Evolutionary conservation across 768 basidiomycete genomes (phyloP).

Genomic region (Glaciozyma martinii): DNA sequence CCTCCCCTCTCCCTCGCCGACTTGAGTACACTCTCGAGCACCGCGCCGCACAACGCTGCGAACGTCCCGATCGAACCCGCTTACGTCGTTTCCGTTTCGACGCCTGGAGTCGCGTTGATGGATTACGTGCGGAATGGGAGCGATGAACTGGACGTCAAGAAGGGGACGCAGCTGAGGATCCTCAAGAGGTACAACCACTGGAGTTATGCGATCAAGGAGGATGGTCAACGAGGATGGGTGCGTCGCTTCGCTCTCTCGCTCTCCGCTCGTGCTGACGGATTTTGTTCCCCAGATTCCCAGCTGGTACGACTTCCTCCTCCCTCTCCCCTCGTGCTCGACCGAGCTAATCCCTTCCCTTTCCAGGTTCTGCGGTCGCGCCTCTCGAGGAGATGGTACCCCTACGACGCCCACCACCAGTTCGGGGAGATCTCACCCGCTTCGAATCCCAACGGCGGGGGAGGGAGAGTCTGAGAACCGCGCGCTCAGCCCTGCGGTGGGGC

Average conservation of each 20-base stretch:
- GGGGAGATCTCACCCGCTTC: neutral
- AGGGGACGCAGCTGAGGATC: constrained; percentile 80
- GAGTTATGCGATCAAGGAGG: constrained; percentile 69
- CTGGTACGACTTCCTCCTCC: neutral
- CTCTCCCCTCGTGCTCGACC: too few species aligned
- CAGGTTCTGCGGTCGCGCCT: constrained; percentile 30
- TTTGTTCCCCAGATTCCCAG: neutral
- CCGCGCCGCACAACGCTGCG: constrained; percentile 39
- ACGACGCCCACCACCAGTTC: constrained; percentile 7
- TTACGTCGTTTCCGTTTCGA: constrained; percentile 93
- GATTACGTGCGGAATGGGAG: constrained; percentile 90
- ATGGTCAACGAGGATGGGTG: constrained; percentile 94
- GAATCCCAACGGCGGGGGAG: neutral
- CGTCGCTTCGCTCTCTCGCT: neutral
- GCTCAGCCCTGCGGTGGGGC: neutral
- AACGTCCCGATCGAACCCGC: constrained; percentile 78
- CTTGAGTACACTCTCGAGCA: constrained; percentile 44
- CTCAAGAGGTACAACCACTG: constrained; percentile 98
- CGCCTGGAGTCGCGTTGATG: constrained; percentile 92
- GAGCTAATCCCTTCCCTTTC: neutral
- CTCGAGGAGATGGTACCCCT: constrained; percentile 6
- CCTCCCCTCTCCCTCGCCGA: constrained; percentile 74
- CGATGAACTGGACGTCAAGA: constrained; percentile 78
- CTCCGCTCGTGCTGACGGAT: neutral
- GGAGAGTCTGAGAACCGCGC: neutral